Evolutionary conservation across 2,329 filamentous ascomycete species (phyloP).

Genomic region (Lasiodiplodia sp.): DNA sequence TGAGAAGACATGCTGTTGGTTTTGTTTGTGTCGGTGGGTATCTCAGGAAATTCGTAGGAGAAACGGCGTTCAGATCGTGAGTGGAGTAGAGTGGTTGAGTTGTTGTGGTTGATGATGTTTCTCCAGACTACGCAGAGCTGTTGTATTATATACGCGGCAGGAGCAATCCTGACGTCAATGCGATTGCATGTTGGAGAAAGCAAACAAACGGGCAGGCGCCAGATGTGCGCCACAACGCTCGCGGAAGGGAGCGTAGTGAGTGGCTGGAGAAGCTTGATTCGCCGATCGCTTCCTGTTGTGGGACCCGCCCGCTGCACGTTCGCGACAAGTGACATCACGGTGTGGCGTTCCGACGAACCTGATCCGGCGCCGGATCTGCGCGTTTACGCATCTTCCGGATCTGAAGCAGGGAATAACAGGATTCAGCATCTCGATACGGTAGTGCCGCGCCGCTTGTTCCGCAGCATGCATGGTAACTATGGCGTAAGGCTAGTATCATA

Average conservation of each 20-base stretch:
- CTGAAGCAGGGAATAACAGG: conserved; percentile 25
- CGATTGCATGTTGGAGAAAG: background rate
- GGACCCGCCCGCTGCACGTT: background rate
- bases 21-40: conserved; percentile 6
- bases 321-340: conserved; percentile 21
- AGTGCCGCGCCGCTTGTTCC: conserved; percentile 1
- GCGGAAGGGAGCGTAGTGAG: conserved; percentile 15
- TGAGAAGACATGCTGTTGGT: conserved; percentile 38
- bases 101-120: conserved; percentile 29
- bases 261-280: conserved; percentile 24
- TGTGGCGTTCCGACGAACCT: conserved; percentile 5
- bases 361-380: conserved; percentile 3
- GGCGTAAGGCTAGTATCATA: conserved; percentile 30
- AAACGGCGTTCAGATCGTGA: background rate
- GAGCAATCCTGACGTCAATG: conserved; percentile 23
- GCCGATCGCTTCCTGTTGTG: background rate
- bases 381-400: conserved; percentile 19
- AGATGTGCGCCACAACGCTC: conserved; percentile 1
- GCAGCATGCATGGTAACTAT: conserved; percentile 6
- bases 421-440: conserved; percentile 3
- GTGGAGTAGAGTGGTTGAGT: background rate
- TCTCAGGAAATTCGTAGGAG: background rate
- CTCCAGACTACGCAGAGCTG: conserved; percentile 5
- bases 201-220: background rate
- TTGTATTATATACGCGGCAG: conserved; percentile 16